Conservation (phyloP, 2,329 filamentous ascomycete genomes). For the Fusarium sp. region DNA sequence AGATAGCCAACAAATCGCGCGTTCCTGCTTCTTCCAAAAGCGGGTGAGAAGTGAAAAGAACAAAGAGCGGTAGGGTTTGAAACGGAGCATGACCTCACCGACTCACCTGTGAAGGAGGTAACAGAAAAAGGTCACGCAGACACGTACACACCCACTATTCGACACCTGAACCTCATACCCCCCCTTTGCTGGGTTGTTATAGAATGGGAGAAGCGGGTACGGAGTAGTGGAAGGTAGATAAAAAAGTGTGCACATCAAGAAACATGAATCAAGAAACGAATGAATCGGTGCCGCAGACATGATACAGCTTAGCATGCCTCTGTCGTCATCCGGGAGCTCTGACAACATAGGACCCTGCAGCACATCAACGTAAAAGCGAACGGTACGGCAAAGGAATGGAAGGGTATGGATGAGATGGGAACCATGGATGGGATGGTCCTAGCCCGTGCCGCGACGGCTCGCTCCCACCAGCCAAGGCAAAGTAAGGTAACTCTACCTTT, state of each 20-base stretch:
- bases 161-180: conserved; percentile 3
- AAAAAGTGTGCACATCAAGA: not conserved
- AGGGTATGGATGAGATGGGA: conserved; percentile 6
- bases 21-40: conserved; percentile 4
- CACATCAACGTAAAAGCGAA: conserved; percentile 30
- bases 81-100: conserved; percentile 27
- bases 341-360: conserved; percentile 30
- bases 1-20: conserved; percentile 21
- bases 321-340: conserved; percentile 11
- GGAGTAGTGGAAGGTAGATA: too few relatives aligned
- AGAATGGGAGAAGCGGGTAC: not conserved
- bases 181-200: not conserved
- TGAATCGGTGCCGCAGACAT: conserved; percentile 8
- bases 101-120: conserved; percentile 18
- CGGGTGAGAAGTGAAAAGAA: not conserved
- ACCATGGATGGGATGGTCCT: conserved; percentile 26
- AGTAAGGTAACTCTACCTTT: not conserved
- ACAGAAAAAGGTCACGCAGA: conserved; percentile 16
- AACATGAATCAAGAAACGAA: conserved; percentile 4
- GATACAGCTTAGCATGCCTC: not conserved
- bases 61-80: conserved; percentile 13
- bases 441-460: conserved; percentile 32
- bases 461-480: conserved; percentile 23
- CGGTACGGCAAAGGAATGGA: conserved; percentile 13
- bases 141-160: not conserved